A percentile compares a stretch with the other conserved stretches of the same genome.
Evolutionary conservation across 2,329 filamentous ascomycete species (phyloP).

Genomic region (Magnaporthiopsis rhizophila): DNA sequence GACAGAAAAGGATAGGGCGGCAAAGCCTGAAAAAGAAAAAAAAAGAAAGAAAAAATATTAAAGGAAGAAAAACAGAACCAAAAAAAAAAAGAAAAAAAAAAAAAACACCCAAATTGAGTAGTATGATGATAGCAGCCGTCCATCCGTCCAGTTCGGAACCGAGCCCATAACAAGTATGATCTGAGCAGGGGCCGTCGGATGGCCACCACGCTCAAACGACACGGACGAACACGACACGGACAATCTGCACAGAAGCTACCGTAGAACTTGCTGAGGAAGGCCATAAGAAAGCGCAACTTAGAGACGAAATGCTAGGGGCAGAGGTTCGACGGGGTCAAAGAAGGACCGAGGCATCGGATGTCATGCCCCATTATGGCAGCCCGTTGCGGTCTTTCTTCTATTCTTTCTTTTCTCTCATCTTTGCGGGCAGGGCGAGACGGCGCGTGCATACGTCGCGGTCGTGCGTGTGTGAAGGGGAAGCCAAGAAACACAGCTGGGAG

Average conservation of each 20-base stretch:
- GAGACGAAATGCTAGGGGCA: no score
- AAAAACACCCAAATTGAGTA: neutral
- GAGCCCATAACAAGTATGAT: neutral
- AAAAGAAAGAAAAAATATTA: neutral
- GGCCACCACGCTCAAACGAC: neutral
- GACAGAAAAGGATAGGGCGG: neutral
- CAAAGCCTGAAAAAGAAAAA: neutral
- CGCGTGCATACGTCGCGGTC: neutral
- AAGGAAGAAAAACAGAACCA: neutral
- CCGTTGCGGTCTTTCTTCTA: neutral
- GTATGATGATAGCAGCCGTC: neutral
- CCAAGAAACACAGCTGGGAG: no score
- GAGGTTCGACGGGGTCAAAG: no score
- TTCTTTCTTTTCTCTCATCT: neutral
- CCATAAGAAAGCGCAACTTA: no score
- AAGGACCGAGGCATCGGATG: neutral
- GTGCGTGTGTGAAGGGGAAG: neutral
- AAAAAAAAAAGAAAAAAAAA: neutral
- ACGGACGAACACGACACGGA: no score
- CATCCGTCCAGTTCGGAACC: neutral
- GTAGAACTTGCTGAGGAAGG: no score
- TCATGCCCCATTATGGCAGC: neutral
- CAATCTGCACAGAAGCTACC: no score
- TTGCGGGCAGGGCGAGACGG: neutral
- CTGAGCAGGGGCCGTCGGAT: neutral